These are phyloP conservation scores for Boletus sp. DNA, from an alignment of 768 basidiomycete genomes.

Conservation along the genomic window DNA sequence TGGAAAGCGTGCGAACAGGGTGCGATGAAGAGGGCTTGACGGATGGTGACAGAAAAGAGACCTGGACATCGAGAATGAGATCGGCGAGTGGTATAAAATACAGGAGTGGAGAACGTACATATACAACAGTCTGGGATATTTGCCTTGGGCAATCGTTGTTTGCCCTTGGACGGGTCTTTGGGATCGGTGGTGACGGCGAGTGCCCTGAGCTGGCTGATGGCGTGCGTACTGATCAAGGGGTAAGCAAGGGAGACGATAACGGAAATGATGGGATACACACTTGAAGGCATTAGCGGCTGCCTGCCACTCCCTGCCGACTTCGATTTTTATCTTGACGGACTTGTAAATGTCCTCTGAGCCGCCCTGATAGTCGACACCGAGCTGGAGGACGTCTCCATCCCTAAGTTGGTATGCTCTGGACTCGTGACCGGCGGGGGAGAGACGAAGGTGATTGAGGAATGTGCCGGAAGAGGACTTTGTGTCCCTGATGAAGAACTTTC, in stretches of 20 bases:
- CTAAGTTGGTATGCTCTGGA: conserved; percentile 74
- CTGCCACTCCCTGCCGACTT: conserved; percentile 92
- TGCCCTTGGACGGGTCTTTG: conserved; percentile 21
- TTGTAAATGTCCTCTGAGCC: conserved; percentile 97
- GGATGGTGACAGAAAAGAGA: conserved; percentile 86
- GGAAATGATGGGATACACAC: conserved; percentile 1
- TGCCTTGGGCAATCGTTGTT: conserved; percentile 34
- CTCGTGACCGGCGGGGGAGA: conserved; percentile 83
- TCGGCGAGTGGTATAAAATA: too few relatives aligned
- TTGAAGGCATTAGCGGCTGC: conserved; percentile 90
- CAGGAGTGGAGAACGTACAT: conserved; percentile 51
- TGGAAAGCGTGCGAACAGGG: conserved; percentile 97
- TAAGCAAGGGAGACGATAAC: not conserved
- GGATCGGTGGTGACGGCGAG: conserved; percentile 46
- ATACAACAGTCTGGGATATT: conserved; percentile 88
- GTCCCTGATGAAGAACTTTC: conserved; percentile 84
- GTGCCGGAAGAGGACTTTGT: conserved; percentile 90
- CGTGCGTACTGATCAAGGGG: conserved; percentile 50
- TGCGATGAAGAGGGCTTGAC: conserved; percentile 95
- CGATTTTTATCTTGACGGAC: conserved; percentile 93
- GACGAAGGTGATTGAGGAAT: conserved; percentile 90
- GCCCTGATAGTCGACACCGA: conserved; percentile 97
- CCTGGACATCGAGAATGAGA: conserved; percentile 33
- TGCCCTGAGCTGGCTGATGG: conserved; percentile 77
- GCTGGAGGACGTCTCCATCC: conserved; percentile 92